A percentile compares a stretch with the other conserved stretches of the same genome.
Evolutionary conservation across 176 grass and related monocot genomes (phyloP).

Genomic region (Saccharum spontaneum): DNA sequence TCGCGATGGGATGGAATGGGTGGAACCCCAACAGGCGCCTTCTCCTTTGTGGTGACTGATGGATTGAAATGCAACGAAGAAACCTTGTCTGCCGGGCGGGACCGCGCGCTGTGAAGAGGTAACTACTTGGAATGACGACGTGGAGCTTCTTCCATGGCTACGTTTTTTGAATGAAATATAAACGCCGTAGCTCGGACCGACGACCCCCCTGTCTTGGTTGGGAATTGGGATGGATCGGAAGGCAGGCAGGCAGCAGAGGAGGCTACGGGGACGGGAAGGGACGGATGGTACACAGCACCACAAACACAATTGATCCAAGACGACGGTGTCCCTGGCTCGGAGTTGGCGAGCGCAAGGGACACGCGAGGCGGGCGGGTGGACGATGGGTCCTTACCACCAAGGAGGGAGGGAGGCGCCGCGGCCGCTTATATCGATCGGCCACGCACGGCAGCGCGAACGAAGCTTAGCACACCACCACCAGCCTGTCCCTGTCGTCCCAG

Average conservation of each 20-base stretch:
- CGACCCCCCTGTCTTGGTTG: too few species aligned
- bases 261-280: neutral
- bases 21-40: neutral
- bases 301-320: neutral
- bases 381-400: neutral
- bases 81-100: too few species aligned
- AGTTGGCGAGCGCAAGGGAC: neutral
- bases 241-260: neutral
- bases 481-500: neutral
- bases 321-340: neutral
- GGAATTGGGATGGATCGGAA: too few species aligned
- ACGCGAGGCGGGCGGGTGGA: neutral
- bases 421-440: slow-evolving; percentile 9
- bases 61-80: too few species aligned
- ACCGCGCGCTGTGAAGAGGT: neutral
- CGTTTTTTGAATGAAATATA: too few species aligned
- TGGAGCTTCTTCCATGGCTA: neutral
- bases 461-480: neutral
- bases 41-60: neutral
- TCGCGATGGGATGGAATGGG: neutral
- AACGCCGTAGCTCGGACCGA: too few species aligned
- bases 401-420: neutral
- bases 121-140: neutral
- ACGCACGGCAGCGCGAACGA: neutral
- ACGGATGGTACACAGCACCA: too few species aligned